phyloP scores from a whole-genome alignment of 352 stramenopile genomes.

The Elongisporangium undulatum region DNA sequence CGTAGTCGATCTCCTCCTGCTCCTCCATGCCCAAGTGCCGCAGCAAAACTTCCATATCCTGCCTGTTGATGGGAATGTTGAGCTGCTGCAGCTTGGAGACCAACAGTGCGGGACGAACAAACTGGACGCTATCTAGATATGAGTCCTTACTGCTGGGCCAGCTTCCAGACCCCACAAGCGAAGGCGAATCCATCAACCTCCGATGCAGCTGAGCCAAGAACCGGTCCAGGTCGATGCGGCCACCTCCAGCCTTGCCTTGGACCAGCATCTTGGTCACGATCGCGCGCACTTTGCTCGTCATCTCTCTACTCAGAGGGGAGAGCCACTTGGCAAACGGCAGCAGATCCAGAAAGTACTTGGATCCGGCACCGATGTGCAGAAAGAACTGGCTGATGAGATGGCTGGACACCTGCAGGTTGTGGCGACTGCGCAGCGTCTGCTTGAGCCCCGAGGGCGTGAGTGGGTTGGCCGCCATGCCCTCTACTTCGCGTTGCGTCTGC shows the following conservation, averaged over 20 bases:
- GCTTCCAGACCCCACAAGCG: constrained; percentile 2
- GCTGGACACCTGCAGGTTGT: constrained; percentile 30
- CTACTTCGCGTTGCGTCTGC: constrained; percentile 12
- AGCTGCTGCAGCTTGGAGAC: constrained; percentile 41
- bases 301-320: constrained; percentile 24
- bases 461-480: constrained; percentile 17
- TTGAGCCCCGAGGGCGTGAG: constrained; percentile 34
- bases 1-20: constrained; percentile 31
- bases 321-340: constrained; percentile 35
- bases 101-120: constrained; percentile 22
- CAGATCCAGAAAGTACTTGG: constrained; percentile 42
- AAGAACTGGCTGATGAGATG: constrained; percentile 55
- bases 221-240: constrained; percentile 39
- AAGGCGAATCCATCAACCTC: constrained; percentile 20
- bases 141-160: not conserved
- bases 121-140: not conserved
- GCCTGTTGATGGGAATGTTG: constrained; percentile 30
- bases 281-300: constrained; percentile 25
- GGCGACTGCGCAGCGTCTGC: constrained; percentile 17
- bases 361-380: constrained; percentile 31
- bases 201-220: constrained; percentile 36
- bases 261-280: constrained; percentile 35
- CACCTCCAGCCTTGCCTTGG: constrained; percentile 38
- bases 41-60: constrained; percentile 28
- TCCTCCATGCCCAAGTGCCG: constrained; percentile 53